phyloP scores from a whole-genome alignment of 1,284 basidiomycete species.

The Blastosporella zonata region DNA sequence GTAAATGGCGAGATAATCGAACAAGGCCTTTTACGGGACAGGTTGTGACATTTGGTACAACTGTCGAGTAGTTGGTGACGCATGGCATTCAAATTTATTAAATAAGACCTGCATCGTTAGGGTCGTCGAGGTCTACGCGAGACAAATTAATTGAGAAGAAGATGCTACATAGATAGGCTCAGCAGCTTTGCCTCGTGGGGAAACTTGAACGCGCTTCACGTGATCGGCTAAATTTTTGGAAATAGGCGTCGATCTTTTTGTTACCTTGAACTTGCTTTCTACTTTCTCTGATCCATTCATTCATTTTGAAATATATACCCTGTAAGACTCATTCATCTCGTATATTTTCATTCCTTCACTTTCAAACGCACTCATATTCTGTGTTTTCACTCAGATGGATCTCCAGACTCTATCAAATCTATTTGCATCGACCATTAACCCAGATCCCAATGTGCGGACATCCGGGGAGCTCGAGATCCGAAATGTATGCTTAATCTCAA shows the following conservation, averaged over 20 bases:
- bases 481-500: conserved; percentile 48
- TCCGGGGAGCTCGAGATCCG: conserved; percentile 80
- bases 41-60: too few relatives aligned
- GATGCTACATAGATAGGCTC: too few relatives aligned
- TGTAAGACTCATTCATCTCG: conserved; percentile 6
- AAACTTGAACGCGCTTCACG: conserved; percentile 16
- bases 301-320: conserved; percentile 19
- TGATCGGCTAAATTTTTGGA: conserved; percentile 18
- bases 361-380: neutral
- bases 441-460: conserved; percentile 84
- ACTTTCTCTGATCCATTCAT: conserved; percentile 4
- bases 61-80: too few relatives aligned
- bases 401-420: conserved; percentile 72
- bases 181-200: too few relatives aligned
- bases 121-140: too few relatives aligned
- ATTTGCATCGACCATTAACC: conserved; percentile 74
- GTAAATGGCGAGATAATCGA: too few relatives aligned
- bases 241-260: conserved; percentile 6
- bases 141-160: too few relatives aligned
- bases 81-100: too few relatives aligned
- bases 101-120: too few relatives aligned
- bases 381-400: conserved; percentile 52
- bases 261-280: conserved; percentile 3
- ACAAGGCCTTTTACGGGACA: too few relatives aligned
- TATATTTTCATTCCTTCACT: neutral